Base-by-base conservation (phyloP, 768 basidiomycete genomes). In the Tricholoma hemisulphureum region DNA sequence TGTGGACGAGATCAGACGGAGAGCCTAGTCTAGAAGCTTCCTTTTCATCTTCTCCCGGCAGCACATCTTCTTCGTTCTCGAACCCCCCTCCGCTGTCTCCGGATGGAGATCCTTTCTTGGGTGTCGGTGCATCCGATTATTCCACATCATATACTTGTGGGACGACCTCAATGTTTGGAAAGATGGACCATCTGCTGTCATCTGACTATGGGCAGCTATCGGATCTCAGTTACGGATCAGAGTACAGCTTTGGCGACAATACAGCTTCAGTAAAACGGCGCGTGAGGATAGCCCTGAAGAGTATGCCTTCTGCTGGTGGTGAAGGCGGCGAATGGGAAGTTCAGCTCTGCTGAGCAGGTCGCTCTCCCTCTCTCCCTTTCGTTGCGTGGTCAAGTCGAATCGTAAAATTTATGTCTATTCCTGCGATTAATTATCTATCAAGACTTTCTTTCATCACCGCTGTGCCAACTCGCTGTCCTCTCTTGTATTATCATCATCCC, bases 241-340 rank as follows among this genome's bases (percentile, higher is more conserved):
- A 77, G 52, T 75, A 71, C 63, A 65, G 70, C 54, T 6, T 48
- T 28, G 72, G 77, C 59, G 72, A 66, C 55, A 64, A 62, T 45
- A 52, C 62, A 53, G 65, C 59, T 18, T 73, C 70, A 52, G 73
- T 73, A 37, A 81, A 78, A 64, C 80, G 83, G 35, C 80, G 87
- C 35, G 85, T 87, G 60, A 80, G 85, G 61, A 85, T 88, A 51
- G 84, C 87, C 26, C 73, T 89, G 60, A 87, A 84, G 72, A 84
- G 80, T 63, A 73, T 85, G 71, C 86, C 87, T 1, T 77, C 77
- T 20, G 72, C 79, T 28, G 86, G 85, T 46, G 80, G 80, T 60
- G 85, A 87, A 68, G 86, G 86, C 48, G 88, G 87, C 59, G 88
- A 89, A 74, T 89, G 88, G 88, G 88, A 91, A 69, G 86, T 91